These are phyloP conservation scores for Rhodosporidiobolus odoratus DNA, from an alignment of 768 basidiomycete species.

Conservation along the genomic window DNA sequence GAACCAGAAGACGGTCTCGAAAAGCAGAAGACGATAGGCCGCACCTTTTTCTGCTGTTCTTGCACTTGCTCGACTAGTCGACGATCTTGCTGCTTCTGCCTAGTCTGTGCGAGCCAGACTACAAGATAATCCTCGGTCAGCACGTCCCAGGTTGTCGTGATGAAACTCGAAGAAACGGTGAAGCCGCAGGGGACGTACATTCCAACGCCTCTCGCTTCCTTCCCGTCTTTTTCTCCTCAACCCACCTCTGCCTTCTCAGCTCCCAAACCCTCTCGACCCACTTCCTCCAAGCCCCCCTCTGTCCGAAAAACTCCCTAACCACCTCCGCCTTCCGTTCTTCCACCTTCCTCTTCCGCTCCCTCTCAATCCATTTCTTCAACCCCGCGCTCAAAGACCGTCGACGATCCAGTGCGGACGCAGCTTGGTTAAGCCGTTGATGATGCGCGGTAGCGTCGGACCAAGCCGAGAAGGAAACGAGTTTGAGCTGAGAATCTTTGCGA, in stretches of 20 bases:
- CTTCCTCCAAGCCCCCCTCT: constrained; percentile 6
- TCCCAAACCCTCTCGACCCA: constrained; percentile 6
- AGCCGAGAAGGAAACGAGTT: background rate
- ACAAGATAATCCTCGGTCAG: background rate
- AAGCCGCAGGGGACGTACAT: constrained; percentile 7
- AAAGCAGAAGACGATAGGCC: background rate
- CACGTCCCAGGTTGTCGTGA: background rate
- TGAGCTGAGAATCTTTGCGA: background rate
- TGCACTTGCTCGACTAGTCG: background rate
- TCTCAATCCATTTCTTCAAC: background rate
- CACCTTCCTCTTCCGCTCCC: background rate
- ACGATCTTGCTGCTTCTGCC: background rate
- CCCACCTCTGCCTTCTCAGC: constrained; percentile 8
- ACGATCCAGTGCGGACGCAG: background rate
- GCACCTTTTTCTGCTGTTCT: background rate
- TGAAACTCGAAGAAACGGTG: no score
- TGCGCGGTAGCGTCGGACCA: constrained; percentile 2
- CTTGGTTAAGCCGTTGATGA: background rate
- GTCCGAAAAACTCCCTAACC: constrained; percentile 16
- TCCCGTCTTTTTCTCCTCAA: background rate
- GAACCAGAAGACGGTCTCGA: background rate
- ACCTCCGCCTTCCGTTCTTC: constrained; percentile 10
- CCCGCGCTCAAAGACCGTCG: background rate
- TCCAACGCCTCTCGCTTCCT: constrained; percentile 9
- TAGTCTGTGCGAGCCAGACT: constrained; percentile 22